Evolutionary conservation across 2,329 filamentous ascomycete genomes (phyloP), one percentile per base, ranked within the genome.

Genomic region (Colletotrichum endophyticum): DNA sequence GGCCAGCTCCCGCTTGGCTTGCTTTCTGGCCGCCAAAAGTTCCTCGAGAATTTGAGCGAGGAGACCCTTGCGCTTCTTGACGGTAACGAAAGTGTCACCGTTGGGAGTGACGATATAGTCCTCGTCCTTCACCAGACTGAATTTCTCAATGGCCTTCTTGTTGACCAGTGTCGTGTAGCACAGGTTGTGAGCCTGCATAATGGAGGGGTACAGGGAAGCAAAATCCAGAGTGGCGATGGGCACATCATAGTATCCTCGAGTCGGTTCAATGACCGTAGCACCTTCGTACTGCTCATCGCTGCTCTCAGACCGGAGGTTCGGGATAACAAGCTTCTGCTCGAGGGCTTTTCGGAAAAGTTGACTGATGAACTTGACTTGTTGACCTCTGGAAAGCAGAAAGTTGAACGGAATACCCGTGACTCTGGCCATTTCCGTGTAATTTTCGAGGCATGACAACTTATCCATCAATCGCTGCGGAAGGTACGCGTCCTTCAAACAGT

Each of bases 381-480:
- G 97, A 61, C 97, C 97, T 82, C 96, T 93, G 28, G 97, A 93
- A 3, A 99, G 90, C 61, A 99, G 90, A 82, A 94, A 98, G 83
- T 98, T 99, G 89, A 99, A 99, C 0, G 97, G 97, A 6, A 99
- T 96, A 80, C 97, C 97, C 30, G 98, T 99, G 86, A 99, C 97
- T 92, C 97, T 97, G 74, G 97, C 96, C 97, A 99, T 99, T 86
- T 99, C 97, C 0, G 97, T 99, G 82, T 99, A 99, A 84, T 99
- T 99, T 86, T 98, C 95, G n/a, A 99, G 89, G 85, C 97, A 99
- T 83, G 98, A 99, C 30, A 99, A 89, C 85, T 99, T 99, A 83
- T 99, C 97, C 93, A 99, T 96, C 68, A 99, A 86, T 76, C 98
- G 89, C 82, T 99, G 96, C 2, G 97, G 97, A 5, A 99, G 89